Evolutionary conservation across 2,329 filamentous ascomycete species (phyloP).

Genomic region (Exophiala calicioides): DNA sequence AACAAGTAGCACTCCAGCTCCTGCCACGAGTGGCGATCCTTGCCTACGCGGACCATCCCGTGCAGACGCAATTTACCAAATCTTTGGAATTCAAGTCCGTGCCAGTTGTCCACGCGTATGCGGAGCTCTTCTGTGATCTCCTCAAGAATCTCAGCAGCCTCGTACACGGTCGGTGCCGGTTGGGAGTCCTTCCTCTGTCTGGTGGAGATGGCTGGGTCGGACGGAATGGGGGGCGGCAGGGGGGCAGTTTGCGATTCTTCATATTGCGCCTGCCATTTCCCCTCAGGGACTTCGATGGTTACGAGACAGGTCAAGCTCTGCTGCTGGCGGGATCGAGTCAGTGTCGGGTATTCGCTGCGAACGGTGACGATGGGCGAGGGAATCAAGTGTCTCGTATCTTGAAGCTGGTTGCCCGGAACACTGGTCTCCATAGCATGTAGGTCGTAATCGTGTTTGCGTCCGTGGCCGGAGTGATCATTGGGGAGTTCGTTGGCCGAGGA

Average conservation of each 20-base stretch:
- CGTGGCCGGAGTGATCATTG: constrained; percentile 57
- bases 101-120: constrained; percentile 95
- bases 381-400: constrained; percentile 77
- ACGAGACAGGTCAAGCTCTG: constrained; percentile 92
- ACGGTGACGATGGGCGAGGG: constrained; percentile 89
- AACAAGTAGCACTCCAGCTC: constrained; percentile 97
- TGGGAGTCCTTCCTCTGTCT: constrained; percentile 35
- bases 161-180: constrained; percentile 50
- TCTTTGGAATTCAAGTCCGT: constrained; percentile 80
- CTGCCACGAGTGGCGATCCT: constrained; percentile 96
- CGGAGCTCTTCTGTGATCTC: constrained; percentile 84
- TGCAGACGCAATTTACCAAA: constrained; percentile 92
- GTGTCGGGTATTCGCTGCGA: constrained; percentile 92
- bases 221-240: constrained; percentile 49
- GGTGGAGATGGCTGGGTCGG: constrained; percentile 50
- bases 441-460: constrained; percentile 87
- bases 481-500: constrained; percentile 77
- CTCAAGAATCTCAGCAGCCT: constrained; percentile 74
- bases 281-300: constrained; percentile 89
- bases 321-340: constrained; percentile 87
- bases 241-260: constrained; percentile 69
- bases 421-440: constrained; percentile 93
- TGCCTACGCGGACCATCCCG: constrained; percentile 87
- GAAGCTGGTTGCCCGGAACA: constrained; percentile 69
- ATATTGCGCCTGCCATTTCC: constrained; percentile 82